Evolutionary conservation across 2,329 filamentous ascomycete species (phyloP).

Genomic region (Claviceps sorghi): DNA sequence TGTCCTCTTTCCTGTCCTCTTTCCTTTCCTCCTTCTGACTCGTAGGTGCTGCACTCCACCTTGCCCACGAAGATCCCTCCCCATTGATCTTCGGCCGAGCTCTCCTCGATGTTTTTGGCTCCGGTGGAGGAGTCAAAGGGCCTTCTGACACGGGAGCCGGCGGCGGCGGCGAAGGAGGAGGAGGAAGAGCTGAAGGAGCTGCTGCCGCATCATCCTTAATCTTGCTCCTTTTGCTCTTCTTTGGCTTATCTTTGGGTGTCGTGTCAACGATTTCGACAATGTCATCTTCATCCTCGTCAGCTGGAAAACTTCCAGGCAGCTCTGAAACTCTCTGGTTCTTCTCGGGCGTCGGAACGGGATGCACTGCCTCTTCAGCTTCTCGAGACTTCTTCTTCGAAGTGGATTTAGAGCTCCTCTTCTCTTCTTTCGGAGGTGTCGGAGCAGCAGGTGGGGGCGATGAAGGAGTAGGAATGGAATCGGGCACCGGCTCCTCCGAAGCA

Average conservation of each 20-base stretch:
- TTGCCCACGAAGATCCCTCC: conserved; percentile 57
- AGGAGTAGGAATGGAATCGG: conserved; percentile 21
- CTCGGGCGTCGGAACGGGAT: conserved; percentile 19
- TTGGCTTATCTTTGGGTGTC: conserved; percentile 25
- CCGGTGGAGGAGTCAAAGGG: conserved; percentile 36
- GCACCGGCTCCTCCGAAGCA: conserved; percentile 20
- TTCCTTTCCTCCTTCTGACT: conserved; percentile 30
- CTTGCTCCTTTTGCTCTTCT: conserved; percentile 23
- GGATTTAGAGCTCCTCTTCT: conserved; percentile 20
- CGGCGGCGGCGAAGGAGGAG: conserved; percentile 29
- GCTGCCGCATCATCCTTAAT: conserved; percentile 11
- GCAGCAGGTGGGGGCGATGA: conserved; percentile 24
- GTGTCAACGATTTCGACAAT: conserved; percentile 38
- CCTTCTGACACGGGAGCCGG: conserved; percentile 34
- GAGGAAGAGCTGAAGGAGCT: conserved; percentile 25
- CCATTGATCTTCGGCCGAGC: conserved; percentile 66
- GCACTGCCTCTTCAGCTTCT: conserved; percentile 18
- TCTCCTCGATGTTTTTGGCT: conserved; percentile 50
- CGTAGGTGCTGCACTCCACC: conserved; percentile 48
- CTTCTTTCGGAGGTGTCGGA: conserved; percentile 18
- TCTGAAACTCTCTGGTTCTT: conserved; percentile 13
- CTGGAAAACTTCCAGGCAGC: conserved; percentile 42
- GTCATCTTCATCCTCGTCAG: conserved; percentile 34
- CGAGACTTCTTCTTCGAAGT: conserved; percentile 27
- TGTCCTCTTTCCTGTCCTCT: neutral